Evolutionary conservation across 2,329 filamentous ascomycete genomes (phyloP).

Genomic region (Pseudogymnoascus sp.): DNA sequence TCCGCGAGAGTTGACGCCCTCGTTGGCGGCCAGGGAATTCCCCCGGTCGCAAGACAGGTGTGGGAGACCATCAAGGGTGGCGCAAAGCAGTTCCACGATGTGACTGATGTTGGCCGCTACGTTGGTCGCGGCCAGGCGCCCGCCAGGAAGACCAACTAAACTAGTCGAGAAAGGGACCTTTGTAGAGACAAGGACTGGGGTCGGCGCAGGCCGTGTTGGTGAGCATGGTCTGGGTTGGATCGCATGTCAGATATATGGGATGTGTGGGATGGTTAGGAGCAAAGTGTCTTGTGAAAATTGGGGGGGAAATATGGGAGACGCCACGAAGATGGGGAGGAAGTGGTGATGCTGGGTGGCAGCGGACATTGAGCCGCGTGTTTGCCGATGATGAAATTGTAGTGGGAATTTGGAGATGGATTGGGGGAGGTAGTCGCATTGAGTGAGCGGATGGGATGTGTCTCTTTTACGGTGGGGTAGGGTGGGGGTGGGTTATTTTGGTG

Average conservation of each 20-base stretch:
- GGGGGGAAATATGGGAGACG: neutral
- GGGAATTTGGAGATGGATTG: neutral
- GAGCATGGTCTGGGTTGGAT: neutral
- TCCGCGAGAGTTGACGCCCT: conserved; percentile 71
- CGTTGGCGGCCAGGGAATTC: conserved; percentile 78
- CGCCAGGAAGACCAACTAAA: conserved; percentile 58
- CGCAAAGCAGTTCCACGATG: conserved; percentile 66
- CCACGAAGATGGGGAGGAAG: neutral
- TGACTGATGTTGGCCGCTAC: conserved; percentile 72
- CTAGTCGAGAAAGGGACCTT: neutral
- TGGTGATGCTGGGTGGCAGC: neutral
- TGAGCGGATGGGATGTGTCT: neutral
- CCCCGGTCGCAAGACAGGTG: conserved; percentile 66
- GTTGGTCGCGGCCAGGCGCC: conserved; percentile 39
- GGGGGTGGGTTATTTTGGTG: conserved; percentile 8
- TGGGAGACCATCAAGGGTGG: conserved; percentile 75
- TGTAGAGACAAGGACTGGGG: conserved; percentile 6
- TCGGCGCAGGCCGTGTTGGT: conserved; percentile 5
- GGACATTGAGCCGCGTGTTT: neutral
- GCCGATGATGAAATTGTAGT: neutral
- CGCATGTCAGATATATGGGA: neutral
- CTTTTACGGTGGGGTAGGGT: neutral
- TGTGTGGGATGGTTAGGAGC: neutral
- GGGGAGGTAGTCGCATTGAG: neutral
- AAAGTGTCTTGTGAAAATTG: neutral